A percentile compares a stretch with the other conserved stretches of the same genome.
Conservation (phyloP, 2,329 filamentous ascomycete genomes). For the Calycina herbarum region DNA sequence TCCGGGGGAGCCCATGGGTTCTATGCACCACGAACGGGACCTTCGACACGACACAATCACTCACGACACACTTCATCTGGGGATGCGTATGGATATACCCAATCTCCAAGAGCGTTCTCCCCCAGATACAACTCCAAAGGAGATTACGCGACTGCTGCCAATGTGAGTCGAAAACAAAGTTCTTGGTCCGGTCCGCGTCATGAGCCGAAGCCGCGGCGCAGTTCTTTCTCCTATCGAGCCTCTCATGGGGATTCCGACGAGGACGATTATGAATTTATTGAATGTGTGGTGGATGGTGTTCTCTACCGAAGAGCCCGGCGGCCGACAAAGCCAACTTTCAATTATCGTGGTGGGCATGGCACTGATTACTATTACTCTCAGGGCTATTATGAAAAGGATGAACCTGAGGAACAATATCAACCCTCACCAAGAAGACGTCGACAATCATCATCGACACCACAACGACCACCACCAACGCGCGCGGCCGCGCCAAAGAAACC, state of each 20-base stretch:
- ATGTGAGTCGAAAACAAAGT: constrained; percentile 41
- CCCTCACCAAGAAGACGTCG: constrained; percentile 32
- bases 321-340: constrained; percentile 34
- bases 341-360: constrained; percentile 38
- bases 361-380: constrained; percentile 40
- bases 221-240: constrained; percentile 40
- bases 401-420: constrained; percentile 31
- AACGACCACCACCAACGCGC: constrained; percentile 32
- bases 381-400: constrained; percentile 37
- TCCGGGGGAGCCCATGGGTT: constrained; percentile 36
- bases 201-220: constrained; percentile 34
- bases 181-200: constrained; percentile 36
- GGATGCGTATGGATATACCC: constrained; percentile 33
- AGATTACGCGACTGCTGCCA: constrained; percentile 40
- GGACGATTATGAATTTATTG: constrained; percentile 38
- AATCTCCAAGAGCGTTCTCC: constrained; percentile 34
- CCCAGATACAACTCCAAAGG: constrained; percentile 40
- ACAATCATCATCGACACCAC: constrained; percentile 35
- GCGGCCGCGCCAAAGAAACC: constrained; percentile 36
- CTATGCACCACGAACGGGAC: constrained; percentile 30
- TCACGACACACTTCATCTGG: constrained; percentile 35
- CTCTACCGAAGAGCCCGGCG: constrained; percentile 32
- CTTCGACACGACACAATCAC: constrained; percentile 33
- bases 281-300: constrained; percentile 33
- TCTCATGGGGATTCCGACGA: constrained; percentile 40